These are phyloP conservation scores for Podospora tetraspora DNA, from an alignment of 495 filamentous ascomycete species.

Conservation along the genomic window DNA sequence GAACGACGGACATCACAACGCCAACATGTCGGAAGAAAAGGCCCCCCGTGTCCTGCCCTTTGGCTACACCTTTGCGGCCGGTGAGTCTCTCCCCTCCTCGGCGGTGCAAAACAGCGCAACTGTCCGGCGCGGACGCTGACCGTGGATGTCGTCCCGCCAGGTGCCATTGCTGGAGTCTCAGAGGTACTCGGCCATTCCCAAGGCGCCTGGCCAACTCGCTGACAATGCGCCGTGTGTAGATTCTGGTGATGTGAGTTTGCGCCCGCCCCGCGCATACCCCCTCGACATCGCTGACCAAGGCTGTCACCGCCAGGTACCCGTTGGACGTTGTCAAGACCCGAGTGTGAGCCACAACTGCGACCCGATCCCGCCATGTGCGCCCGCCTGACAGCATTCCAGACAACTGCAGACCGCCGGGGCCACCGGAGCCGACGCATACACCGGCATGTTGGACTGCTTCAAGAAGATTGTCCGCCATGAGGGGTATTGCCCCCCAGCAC, in stretches of 20 bases:
- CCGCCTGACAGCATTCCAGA: slow-evolving; percentile 44
- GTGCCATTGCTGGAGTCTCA: slow-evolving; percentile 28
- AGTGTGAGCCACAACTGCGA: slow-evolving; percentile 57
- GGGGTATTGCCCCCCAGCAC: slow-evolving; percentile 52
- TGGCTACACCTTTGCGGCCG: slow-evolving; percentile 34
- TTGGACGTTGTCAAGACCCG: slow-evolving; percentile 97
- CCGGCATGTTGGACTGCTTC: slow-evolving; percentile 96
- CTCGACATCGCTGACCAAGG: slow-evolving; percentile 17
- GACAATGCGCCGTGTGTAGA: slow-evolving; percentile 48
- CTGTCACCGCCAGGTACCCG: slow-evolving; percentile 67
- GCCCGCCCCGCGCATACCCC: slow-evolving; percentile 17
- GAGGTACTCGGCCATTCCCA: slow-evolving; percentile 17
- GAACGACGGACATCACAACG: not conserved
- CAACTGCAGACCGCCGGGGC: slow-evolving; percentile 76
- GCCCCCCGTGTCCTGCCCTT: slow-evolving; percentile 28
- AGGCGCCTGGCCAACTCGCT: slow-evolving; percentile 23
- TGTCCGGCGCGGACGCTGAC: slow-evolving; percentile 17
- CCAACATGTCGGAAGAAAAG: slow-evolving; percentile 30
- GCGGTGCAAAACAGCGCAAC: slow-evolving; percentile 13
- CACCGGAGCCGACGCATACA: slow-evolving; percentile 74
- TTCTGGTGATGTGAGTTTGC: slow-evolving; percentile 70
- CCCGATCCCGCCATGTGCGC: slow-evolving; percentile 3
- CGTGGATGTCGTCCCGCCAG: slow-evolving; percentile 11
- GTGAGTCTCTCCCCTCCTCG: slow-evolving; percentile 17
- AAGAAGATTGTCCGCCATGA: slow-evolving; percentile 91